Conservation (phyloP, 2,329 filamentous ascomycete genomes). For the Aspergillus aculeatus region DNA sequence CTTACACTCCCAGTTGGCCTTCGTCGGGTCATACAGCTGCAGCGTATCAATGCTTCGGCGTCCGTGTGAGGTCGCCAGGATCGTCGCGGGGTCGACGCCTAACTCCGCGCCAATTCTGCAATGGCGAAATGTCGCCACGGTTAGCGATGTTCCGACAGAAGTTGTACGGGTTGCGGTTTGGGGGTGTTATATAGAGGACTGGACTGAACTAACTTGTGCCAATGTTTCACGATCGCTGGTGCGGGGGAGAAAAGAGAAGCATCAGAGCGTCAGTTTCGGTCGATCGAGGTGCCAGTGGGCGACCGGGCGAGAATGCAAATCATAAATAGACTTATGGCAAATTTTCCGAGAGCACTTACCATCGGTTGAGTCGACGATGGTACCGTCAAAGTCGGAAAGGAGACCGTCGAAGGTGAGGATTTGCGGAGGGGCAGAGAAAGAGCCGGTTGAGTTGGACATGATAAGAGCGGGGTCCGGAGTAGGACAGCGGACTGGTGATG, state of each 20-base stretch:
- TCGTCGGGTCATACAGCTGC: conserved; percentile 72
- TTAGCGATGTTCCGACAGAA: not conserved
- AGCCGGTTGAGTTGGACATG: conserved; percentile 34
- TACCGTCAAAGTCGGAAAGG: conserved; percentile 51
- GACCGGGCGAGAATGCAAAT: not conserved
- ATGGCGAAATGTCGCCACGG: not conserved
- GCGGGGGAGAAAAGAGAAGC: not conserved
- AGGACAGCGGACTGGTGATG: not conserved
- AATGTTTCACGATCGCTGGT: conserved; percentile 62
- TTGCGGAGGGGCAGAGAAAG: conserved; percentile 43
- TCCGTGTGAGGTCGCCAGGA: conserved; percentile 88
- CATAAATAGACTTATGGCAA: conserved; percentile 12
- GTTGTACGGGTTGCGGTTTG: not conserved
- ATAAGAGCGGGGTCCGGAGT: conserved; percentile 10
- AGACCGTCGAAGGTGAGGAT: conserved; percentile 42
- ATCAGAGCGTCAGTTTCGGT: not conserved
- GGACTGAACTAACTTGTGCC: conserved; percentile 54
- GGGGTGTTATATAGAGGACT: not conserved
- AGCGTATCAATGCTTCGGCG: conserved; percentile 85
- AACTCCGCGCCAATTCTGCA: conserved; percentile 67
- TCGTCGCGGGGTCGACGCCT: conserved; percentile 77
- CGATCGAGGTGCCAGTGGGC: not conserved
- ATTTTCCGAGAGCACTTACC: conserved; percentile 27
- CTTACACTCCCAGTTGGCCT: conserved; percentile 92
- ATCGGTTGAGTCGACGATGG: conserved; percentile 49